phyloP scores from a whole-genome alignment of 2,329 filamentous ascomycete species.

The Xylariales sp. region DNA sequence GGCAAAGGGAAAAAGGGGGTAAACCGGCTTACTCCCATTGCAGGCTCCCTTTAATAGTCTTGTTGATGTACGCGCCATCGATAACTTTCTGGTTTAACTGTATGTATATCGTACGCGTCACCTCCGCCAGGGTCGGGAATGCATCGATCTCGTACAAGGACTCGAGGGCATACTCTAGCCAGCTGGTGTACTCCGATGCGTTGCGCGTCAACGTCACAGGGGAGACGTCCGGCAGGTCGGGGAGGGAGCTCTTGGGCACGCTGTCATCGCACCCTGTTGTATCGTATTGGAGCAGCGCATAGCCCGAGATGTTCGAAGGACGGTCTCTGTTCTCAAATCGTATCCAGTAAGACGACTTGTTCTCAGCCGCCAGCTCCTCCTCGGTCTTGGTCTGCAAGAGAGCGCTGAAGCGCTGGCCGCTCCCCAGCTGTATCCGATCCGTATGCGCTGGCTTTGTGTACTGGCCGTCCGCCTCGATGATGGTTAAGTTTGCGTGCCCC shows the following conservation, averaged over 20 bases:
- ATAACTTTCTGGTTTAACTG: slow-evolving; percentile 35
- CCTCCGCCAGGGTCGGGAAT: slow-evolving; percentile 38
- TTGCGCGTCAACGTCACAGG: slow-evolving; percentile 28
- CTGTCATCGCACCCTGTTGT: slow-evolving; percentile 4
- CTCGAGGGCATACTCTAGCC: slow-evolving; percentile 43
- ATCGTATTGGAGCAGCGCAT: slow-evolving; percentile 43
- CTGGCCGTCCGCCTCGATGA: slow-evolving; percentile 57
- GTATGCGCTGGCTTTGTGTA: slow-evolving; percentile 45
- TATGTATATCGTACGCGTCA: slow-evolving; percentile 45
- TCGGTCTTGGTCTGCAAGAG: slow-evolving; percentile 48
- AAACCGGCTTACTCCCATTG: slow-evolving; percentile 36
- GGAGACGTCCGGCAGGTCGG: slow-evolving; percentile 22
- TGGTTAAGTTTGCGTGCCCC: slow-evolving; percentile 46
- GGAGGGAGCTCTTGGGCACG: slow-evolving; percentile 3
- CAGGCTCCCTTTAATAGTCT: slow-evolving; percentile 22
- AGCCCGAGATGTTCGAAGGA: slow-evolving; percentile 38
- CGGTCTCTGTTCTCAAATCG: slow-evolving; percentile 47
- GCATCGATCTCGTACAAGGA: slow-evolving; percentile 21
- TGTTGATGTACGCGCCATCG: slow-evolving; percentile 24
- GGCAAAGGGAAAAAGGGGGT: too few species aligned
- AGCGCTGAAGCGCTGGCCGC: slow-evolving; percentile 57
- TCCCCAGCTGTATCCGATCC: slow-evolving; percentile 48
- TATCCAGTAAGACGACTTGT: slow-evolving; percentile 36
- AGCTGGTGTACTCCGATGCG: slow-evolving; percentile 25
- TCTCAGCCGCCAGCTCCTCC: slow-evolving; percentile 33